Conservation (phyloP, 257 asterid species). For the Petrea volubilis region DNA sequence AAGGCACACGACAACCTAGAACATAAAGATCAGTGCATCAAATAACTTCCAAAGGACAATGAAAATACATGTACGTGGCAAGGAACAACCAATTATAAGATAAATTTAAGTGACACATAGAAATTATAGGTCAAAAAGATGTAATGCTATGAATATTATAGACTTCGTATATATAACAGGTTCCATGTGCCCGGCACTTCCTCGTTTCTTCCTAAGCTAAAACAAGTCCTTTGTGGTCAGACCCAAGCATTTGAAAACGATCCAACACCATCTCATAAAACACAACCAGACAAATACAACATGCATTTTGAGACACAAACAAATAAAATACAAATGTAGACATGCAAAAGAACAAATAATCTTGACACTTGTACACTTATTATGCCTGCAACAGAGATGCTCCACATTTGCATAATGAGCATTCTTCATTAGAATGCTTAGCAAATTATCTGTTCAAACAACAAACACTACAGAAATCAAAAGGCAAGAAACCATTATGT, state of each 20-base stretch:
- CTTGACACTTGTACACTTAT: neutral
- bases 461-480: neutral
- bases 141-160: neutral
- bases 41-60: conserved; percentile 17
- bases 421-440: neutral
- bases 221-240: neutral
- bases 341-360: neutral
- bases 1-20: conserved; percentile 88
- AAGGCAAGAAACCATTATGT: neutral
- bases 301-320: neutral
- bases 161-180: neutral
- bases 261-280: neutral
- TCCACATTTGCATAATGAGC: neutral
- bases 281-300: neutral
- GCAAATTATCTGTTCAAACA: neutral
- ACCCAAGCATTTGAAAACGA: too few relatives aligned
- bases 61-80: conserved; percentile 3
- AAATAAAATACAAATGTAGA: neutral
- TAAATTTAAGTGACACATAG: neutral
- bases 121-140: neutral
- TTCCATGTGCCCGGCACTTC: too few relatives aligned
- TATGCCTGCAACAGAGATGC: neutral
- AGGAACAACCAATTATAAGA: neutral
- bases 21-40: conserved; percentile 38
- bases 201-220: neutral